phyloP scores from a whole-genome alignment of 495 filamentous ascomycete genomes.

The Eremomyces bilateralis region DNA sequence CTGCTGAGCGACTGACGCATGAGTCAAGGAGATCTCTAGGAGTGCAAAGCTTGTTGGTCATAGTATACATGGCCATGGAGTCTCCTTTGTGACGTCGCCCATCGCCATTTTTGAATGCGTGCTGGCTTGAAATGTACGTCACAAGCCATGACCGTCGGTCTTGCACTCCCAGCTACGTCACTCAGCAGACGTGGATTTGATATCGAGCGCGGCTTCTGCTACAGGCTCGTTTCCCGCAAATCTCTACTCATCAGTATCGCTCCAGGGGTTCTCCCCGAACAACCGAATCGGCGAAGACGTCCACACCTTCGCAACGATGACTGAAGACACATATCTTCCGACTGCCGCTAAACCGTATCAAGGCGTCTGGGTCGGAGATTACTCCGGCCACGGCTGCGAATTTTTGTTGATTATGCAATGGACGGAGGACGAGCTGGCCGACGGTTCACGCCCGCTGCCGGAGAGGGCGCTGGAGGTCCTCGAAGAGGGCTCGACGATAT shows the following conservation, averaged over 20 bases:
- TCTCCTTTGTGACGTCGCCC: too few relatives aligned
- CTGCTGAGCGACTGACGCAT: too few relatives aligned
- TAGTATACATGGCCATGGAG: too few relatives aligned
- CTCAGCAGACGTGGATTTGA: conserved; percentile 51
- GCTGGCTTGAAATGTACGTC: too few relatives aligned
- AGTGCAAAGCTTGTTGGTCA: too few relatives aligned
- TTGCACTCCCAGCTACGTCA: too few relatives aligned
- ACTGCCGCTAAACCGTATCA: conserved; percentile 60
- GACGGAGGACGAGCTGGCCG: conserved; percentile 18
- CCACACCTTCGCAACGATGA: conserved; percentile 55
- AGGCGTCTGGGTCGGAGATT: conserved; percentile 86
- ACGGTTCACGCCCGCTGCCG: conserved; percentile 9
- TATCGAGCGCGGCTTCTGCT: conserved; percentile 13
- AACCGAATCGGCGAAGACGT: conserved; percentile 37
- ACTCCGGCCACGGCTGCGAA: conserved; percentile 71
- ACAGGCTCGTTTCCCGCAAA: too few relatives aligned
- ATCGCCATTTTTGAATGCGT: too few relatives aligned
- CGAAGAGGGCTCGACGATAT: conserved; percentile 1
- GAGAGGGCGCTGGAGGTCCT: conserved; percentile 4
- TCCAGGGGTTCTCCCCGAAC: conserved; percentile 1
- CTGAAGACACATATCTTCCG: conserved; percentile 48
- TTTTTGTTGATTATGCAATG: conserved; percentile 62
- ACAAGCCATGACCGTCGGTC: too few relatives aligned
- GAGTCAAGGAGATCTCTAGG: too few relatives aligned
- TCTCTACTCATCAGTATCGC: too few relatives aligned